A percentile compares a stretch with the other conserved stretches of the same genome.
These are phyloP conservation scores for Odonthalia washingtoniensis DNA, from an alignment of 31 red algal genomes.

Conservation along the genomic window DNA sequence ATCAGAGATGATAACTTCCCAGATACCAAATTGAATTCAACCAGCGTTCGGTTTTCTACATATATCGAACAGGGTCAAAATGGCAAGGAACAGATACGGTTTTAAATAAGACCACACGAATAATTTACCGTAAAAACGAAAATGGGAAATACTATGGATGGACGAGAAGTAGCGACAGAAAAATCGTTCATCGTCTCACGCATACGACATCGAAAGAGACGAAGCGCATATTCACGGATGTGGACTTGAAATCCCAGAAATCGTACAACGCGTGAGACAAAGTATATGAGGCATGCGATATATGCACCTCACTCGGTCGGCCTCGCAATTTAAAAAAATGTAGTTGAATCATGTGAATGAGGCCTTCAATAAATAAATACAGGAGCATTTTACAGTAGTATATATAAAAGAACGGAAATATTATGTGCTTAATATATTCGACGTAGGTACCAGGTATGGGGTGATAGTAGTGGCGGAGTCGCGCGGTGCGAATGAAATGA, in stretches of 20 bases:
- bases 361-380: constrained; percentile 36
- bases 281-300: neutral
- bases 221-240: neutral
- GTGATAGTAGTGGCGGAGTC: neutral
- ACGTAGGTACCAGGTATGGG: constrained; percentile 30
- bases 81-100: neutral
- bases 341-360: constrained; percentile 43
- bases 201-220: neutral
- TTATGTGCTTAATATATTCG: neutral
- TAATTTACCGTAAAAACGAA: neutral
- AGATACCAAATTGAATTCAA: neutral
- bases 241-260: neutral
- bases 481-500: neutral
- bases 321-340: neutral
- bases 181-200: neutral
- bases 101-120: neutral
- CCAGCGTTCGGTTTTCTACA: neutral
- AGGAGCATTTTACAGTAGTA: constrained; percentile 16
- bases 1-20: neutral
- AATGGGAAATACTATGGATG: neutral
- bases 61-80: neutral
- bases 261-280: neutral
- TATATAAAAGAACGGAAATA: neutral
- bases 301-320: constrained; percentile 26
- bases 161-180: neutral